Base-by-base conservation (phyloP, 2,329 filamentous ascomycete genomes). In the Sporothrix luriei region DNA sequence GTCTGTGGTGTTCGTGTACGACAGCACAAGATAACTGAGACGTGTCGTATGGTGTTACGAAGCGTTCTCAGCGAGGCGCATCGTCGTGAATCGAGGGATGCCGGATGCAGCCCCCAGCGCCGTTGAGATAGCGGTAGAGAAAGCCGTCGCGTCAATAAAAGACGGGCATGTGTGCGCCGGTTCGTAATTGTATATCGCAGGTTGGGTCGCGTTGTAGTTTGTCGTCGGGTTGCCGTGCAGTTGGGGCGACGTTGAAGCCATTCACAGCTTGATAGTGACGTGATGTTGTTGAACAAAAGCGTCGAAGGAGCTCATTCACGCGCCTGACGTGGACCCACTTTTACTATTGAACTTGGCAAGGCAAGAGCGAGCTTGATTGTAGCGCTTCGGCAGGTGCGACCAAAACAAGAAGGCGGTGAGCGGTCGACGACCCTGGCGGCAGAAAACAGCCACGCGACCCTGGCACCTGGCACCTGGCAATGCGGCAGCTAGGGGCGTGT, bases 401-500 rank as follows among this genome's bases (percentile, higher is more conserved):
- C 26, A 13, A 26, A 26, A 54, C 9, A 1, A 48, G 65, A 70
- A 70, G 66, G 70, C 70, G 70, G 70, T 71, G 59, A 62, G 16
- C 4, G 2, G 1, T 2, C 16, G 33, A 7, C 38, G 4, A 26
- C 24, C 33, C 38, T 7, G 4, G 16, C 46, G 70, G 67, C 70
- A 67, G 68, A 69, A 71, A 40, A 33, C 26, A 26, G 16, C 55
- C 19, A 21, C 14, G 46, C 48, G 24, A 48, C 57, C 38, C 38
- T 62, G 57, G n/a, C 54, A 19, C 54, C 19, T n/a, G n/a, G n/a
- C n/a, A n/a, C n/a, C n/a, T n/a, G n/a, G n/a, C n/a, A n/a, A n/a
- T n/a, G n/a, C 24, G 10, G 10, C 40, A 46, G 57, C 43, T 59
- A 62, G 49, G 61, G 51, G 52, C 21, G 43, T 66, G 54, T 24